phyloP scores from a whole-genome alignment of 2,329 filamentous ascomycete species.

The Fusarium albosuccineum region DNA sequence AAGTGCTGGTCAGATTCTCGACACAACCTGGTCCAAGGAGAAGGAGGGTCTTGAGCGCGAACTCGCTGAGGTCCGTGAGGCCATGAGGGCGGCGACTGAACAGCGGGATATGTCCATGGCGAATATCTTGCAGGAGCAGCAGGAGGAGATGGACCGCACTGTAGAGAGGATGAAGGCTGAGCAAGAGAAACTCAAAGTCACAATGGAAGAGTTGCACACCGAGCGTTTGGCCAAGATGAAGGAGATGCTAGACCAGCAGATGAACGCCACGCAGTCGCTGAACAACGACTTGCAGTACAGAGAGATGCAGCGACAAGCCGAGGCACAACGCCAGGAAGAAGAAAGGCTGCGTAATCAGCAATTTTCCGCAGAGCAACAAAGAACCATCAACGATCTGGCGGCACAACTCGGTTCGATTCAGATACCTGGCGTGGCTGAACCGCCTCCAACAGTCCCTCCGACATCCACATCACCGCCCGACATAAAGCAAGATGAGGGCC shows the following conservation, averaged over 20 bases:
- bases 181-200: background rate
- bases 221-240: slow-evolving; percentile 1
- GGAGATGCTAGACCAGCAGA: slow-evolving; percentile 3
- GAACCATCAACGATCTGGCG: background rate
- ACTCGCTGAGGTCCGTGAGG: background rate
- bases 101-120: background rate
- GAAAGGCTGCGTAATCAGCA: background rate
- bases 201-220: background rate
- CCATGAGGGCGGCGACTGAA: background rate
- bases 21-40: background rate
- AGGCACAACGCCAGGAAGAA: background rate
- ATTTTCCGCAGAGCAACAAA: background rate
- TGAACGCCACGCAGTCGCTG: background rate
- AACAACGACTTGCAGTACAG: background rate
- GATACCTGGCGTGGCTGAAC: background rate
- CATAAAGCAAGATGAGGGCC: background rate
- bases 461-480: background rate
- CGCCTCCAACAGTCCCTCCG: background rate
- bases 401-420: background rate
- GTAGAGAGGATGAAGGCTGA: background rate
- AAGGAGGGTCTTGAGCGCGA: background rate
- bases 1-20: slow-evolving; percentile 2
- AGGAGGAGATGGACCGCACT: background rate
- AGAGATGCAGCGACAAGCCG: background rate
- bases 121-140: background rate